Percentiles rank a stretch among this genome's conserved stretches.
Evolutionary conservation across 352 stramenopile species (phyloP).

Genomic region (Globisporangium emineosum): DNA sequence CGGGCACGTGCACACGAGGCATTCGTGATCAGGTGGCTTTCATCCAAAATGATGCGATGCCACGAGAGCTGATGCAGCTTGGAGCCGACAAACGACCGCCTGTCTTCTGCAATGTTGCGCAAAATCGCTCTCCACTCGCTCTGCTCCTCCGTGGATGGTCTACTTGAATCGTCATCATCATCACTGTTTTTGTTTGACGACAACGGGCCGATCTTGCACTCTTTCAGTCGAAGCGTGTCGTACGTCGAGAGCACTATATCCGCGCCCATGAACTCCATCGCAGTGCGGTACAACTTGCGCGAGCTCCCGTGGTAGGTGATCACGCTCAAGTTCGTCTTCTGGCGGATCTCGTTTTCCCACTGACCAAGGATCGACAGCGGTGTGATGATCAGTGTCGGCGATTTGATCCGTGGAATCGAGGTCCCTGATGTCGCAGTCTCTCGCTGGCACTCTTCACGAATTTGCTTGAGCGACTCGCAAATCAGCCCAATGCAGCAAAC

Average conservation of each 20-base stretch:
- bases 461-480: conserved; percentile 54
- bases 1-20: conserved; percentile 59
- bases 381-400: conserved; percentile 75
- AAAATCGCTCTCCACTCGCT: conserved; percentile 16
- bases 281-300: conserved; percentile 58
- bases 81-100: conserved; percentile 33
- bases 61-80: conserved; percentile 80
- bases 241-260: conserved; percentile 82
- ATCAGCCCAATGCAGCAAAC: conserved; percentile 85
- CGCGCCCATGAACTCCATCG: conserved; percentile 74
- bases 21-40: conserved; percentile 89
- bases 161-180: conserved; percentile 11
- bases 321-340: conserved; percentile 74
- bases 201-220: conserved; percentile 52
- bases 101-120: conserved; percentile 12
- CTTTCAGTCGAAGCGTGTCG: conserved; percentile 68
- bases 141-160: not conserved
- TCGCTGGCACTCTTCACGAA: conserved; percentile 27
- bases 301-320: conserved; percentile 69
- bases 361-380: conserved; percentile 84
- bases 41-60: conserved; percentile 87
- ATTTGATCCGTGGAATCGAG: conserved; percentile 35
- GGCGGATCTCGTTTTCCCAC: conserved; percentile 80
- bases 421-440: conserved; percentile 11
- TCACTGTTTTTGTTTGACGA: conserved; percentile 20